Evolutionary conservation across 139 green algal genomes (phyloP), one percentile per base, ranked within the genome.

Genomic region (Picochlorum costavermella): DNA sequence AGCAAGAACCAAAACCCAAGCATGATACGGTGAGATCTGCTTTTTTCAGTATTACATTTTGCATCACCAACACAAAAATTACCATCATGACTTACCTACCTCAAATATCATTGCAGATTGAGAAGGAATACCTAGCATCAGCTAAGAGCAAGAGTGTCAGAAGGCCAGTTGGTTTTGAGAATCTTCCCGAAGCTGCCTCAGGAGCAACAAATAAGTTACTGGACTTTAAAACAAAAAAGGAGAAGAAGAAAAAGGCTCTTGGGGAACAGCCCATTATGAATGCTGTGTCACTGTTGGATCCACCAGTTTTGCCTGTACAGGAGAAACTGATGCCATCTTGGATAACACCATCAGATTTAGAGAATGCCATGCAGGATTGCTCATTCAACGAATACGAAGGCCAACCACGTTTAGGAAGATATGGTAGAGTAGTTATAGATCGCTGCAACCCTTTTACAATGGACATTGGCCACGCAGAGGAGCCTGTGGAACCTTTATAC

Each of bases 371-470:
- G 58, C 59, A 40, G 11, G 33, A 40, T 40, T 40, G 25, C 17
- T 50, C 17, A 6, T n/a, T 29, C 26, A 13, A 63, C 40, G 57
- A 64, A 12, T 37, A 45, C 37, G 37, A 12, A 30, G 37, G 16
- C 1, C 60, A 43, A 2, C 43, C 70, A n/a, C 77, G 82, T 33
- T 61, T 85, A 5, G 82, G 80, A 13, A 75, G 82, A 2, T 74
- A 77, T 25, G 80, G 80, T 6, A 65, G 82, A 5, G 61, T 86
- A 2, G 33, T 84, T 1, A 56, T 85, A 5, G 81, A 87, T 64
- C 68, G 74, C 17, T 72, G 65, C 33, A 37, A 58, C 2, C 65
- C 77, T 3, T 72, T 79, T n/a, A 67, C 63, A 25, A 14, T 25
- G 12, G 44, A 30, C 6, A 17, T 23, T 43, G 17, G 10, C 28